Evolutionary conservation across 2,329 filamentous ascomycete genomes (phyloP).

Genomic region (Stachybotrys echinatus): DNA sequence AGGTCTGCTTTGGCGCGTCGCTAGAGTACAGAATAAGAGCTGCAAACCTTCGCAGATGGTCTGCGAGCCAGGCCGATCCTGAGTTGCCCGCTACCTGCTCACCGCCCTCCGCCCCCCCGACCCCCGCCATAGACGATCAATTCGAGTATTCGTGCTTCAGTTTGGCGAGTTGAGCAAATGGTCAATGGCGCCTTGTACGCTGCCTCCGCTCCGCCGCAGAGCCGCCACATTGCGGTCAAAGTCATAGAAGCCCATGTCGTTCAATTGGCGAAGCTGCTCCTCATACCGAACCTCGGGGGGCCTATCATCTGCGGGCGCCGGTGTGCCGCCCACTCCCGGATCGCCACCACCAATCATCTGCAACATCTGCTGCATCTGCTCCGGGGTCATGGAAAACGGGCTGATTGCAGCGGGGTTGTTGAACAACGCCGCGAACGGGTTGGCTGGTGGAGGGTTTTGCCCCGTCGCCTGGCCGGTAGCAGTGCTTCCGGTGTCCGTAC

Average conservation of each 20-base stretch:
- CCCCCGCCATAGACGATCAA: too few relatives aligned
- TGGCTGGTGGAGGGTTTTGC: conserved; percentile 38
- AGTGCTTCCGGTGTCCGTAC: conserved; percentile 1
- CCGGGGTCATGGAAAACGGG: conserved; percentile 43
- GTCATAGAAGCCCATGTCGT: conserved; percentile 98
- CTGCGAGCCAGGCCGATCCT: too few relatives aligned
- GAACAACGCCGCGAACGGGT: conserved; percentile 67
- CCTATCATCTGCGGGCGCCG: conserved; percentile 68
- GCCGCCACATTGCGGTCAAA: conserved; percentile 92
- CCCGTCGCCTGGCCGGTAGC: conserved; percentile 16
- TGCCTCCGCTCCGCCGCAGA: conserved; percentile 81
- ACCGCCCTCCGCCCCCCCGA: too few relatives aligned
- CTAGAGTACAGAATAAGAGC: too few relatives aligned
- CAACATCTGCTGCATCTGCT: conserved; percentile 49
- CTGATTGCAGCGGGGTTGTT: conserved; percentile 25
- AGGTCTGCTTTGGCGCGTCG: too few relatives aligned
- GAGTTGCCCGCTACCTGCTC: too few relatives aligned
- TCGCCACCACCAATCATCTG: conserved; percentile 39
- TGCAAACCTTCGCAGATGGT: too few relatives aligned
- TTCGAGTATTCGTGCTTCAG: conserved; percentile 5
- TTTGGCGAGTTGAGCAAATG: conserved; percentile 50
- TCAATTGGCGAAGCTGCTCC: conserved; percentile 83
- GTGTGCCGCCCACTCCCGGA: conserved; percentile 29
- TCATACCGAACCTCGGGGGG: conserved; percentile 93
- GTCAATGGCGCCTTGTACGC: conserved; percentile 87